phyloP scores from a whole-genome alignment of 2,329 filamentous ascomycete species.

The Eurotiales sp. region DNA sequence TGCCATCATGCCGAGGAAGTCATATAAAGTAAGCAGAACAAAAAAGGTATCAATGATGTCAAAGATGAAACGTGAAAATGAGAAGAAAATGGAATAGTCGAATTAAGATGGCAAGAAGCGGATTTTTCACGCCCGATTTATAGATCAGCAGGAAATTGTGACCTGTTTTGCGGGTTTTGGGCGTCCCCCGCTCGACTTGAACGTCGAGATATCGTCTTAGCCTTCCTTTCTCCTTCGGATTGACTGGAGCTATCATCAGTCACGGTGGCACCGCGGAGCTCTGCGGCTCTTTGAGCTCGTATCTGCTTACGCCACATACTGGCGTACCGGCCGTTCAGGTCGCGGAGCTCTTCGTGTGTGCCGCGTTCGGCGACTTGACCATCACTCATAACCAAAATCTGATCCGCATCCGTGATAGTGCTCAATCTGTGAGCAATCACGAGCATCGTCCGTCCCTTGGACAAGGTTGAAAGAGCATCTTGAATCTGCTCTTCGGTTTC shows the following conservation, averaged over 20 bases:
- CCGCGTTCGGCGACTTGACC: slow-evolving; percentile 75
- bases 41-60: slow-evolving; percentile 7
- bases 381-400: slow-evolving; percentile 73
- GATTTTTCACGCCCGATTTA: no score
- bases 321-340: slow-evolving; percentile 67
- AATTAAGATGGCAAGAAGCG: background rate
- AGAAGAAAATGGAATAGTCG: background rate
- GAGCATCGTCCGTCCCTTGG: slow-evolving; percentile 82
- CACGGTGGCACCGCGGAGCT: slow-evolving; percentile 23
- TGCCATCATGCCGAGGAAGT: slow-evolving; percentile 4
- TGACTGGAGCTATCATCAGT: slow-evolving; percentile 48
- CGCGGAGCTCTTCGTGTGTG: slow-evolving; percentile 72
- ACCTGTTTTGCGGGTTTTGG: slow-evolving; percentile 7
- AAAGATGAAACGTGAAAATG: background rate
- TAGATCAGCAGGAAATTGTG: no score
- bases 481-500: slow-evolving; percentile 94
- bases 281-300: slow-evolving; percentile 66
- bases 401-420: slow-evolving; percentile 79
- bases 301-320: slow-evolving; percentile 91
- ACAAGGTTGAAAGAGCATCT: slow-evolving; percentile 74
- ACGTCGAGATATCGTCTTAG: slow-evolving; percentile 18
- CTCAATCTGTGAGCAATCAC: slow-evolving; percentile 91
- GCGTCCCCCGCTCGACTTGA: slow-evolving; percentile 15
- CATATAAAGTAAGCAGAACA: slow-evolving; percentile 3
- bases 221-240: slow-evolving; percentile 45